Percentiles rank a stretch among this genome's conserved stretches.
These are phyloP conservation scores for Hypoxylon cercidicola DNA, from an alignment of 495 filamentous ascomycete genomes.

Conservation along the genomic window DNA sequence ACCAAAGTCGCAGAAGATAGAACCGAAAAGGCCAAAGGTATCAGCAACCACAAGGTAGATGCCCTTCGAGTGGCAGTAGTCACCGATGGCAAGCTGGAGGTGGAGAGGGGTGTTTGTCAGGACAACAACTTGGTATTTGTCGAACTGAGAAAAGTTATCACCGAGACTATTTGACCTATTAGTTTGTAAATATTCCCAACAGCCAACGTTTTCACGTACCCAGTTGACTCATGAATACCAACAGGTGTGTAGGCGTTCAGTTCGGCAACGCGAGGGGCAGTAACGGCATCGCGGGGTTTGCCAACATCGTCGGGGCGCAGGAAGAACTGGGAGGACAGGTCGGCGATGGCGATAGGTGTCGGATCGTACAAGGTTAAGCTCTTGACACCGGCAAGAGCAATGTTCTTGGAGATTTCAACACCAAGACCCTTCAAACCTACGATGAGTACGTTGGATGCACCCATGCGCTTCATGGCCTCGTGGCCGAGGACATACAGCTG, in stretches of 20 bases:
- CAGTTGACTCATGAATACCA: slow-evolving; percentile 69
- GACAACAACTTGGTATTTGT: slow-evolving; percentile 91
- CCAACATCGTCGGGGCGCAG: slow-evolving; percentile 88
- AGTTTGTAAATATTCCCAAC: slow-evolving; percentile 11
- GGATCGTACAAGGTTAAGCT: slow-evolving; percentile 87
- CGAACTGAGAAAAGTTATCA: slow-evolving; percentile 77
- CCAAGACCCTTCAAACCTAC: slow-evolving; percentile 93
- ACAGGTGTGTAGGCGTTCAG: slow-evolving; percentile 97
- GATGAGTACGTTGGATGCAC: slow-evolving; percentile 92
- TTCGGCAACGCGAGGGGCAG: slow-evolving; percentile 89
- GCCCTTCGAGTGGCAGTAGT: slow-evolving; percentile 91
- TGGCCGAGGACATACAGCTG: slow-evolving; percentile 98
- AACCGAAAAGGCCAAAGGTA: slow-evolving; percentile 93
- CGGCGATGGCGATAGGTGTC: slow-evolving; percentile 79
- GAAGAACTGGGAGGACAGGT: slow-evolving; percentile 98
- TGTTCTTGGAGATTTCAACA: slow-evolving; percentile 99
- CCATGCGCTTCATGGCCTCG: slow-evolving; percentile 99
- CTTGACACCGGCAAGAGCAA: slow-evolving; percentile 92
- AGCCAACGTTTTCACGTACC: slow-evolving; percentile 41
- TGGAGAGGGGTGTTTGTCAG: slow-evolving; percentile 83
- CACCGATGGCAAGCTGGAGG: slow-evolving; percentile 82
- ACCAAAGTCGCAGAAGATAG: slow-evolving; percentile 97
- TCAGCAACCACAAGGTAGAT: slow-evolving; percentile 90
- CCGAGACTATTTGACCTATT: slow-evolving; percentile 59
- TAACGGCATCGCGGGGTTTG: slow-evolving; percentile 86